phyloP scores from a whole-genome alignment of 1,139 yeast genomes.

The Suhomyces guaymorum region DNA sequence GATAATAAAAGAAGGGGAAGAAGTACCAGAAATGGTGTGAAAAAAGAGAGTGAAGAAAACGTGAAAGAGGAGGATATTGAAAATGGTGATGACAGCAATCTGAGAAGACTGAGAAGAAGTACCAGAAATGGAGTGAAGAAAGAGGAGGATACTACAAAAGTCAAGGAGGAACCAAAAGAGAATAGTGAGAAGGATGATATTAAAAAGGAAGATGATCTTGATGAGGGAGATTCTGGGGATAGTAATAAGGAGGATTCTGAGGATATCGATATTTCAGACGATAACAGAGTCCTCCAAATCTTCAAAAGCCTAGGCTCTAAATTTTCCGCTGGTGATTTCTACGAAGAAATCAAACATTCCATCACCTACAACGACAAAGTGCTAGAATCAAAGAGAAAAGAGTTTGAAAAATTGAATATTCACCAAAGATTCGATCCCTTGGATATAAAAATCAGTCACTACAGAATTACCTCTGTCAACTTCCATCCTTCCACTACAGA shows the following conservation, averaged over 20 bases:
- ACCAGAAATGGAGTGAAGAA: no score
- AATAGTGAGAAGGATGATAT: no score
- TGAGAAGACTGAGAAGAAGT: no score
- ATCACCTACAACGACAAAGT: slow-evolving; percentile 35
- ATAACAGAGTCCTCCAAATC: slow-evolving; percentile 38
- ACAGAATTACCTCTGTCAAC: slow-evolving; percentile 69
- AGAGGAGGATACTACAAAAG: neutral
- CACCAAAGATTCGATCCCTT: slow-evolving; percentile 64
- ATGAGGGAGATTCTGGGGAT: no score
- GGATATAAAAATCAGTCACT: slow-evolving; percentile 69
- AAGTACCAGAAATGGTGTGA: no score
- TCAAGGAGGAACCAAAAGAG: slow-evolving; percentile 5
- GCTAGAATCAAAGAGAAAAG: slow-evolving; percentile 49
- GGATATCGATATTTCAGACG: slow-evolving; percentile 27
- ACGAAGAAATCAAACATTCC: slow-evolving; percentile 46
- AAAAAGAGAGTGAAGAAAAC: no score
- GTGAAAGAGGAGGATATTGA: no score
- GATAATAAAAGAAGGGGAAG: no score
- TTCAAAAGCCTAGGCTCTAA: slow-evolving; percentile 51
- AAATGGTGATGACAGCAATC: no score
- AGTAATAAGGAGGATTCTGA: slow-evolving; percentile 4
- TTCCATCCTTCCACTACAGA: slow-evolving; percentile 74
- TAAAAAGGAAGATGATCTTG: slow-evolving; percentile 1
- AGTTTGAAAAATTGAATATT: slow-evolving; percentile 51
- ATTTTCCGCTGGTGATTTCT: slow-evolving; percentile 79